Base-by-base conservation (phyloP, 257 asterid species). In the Anisodus tanguticus region DNA sequence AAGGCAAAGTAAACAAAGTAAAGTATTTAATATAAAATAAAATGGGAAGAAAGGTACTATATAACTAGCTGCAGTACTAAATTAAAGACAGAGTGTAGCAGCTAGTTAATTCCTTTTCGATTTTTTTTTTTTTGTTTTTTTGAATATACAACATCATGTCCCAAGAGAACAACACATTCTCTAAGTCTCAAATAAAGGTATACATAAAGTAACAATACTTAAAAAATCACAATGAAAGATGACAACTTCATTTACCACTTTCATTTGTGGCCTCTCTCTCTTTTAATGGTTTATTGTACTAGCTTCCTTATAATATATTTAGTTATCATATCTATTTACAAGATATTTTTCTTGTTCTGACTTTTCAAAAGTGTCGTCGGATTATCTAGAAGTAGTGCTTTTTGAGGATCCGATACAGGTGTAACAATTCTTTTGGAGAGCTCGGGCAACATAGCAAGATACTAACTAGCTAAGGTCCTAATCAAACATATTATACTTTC, bases 401-500 rank as follows among this genome's bases (percentile, higher is more conserved):
- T 41, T 41, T 41, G 4, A 41, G 45, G 5, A 41, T 41, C 4
- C 45, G 5, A 5, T 5, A 41, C 45, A 0, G 45, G 5, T 41
- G 5, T 5, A 5, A 41, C 45, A 41, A 41, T 5, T 3, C 5
- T 41, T 41, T 41, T 41, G 45, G 45, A 41, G 45, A 41, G 45
- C 5, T 41, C 45, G 45, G 45, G 45, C 45, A 41, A 41, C 45
- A 41, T 41, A 41, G 45, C 45, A 41, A 41, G 45, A 22, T 26
- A 64, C 22, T 43, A 70, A 70, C 12, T 4, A 72, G 19, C 59
- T 31, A n/a, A 72, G n/a, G 59, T 72, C 59, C 77, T 72, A 72
- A 31, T 11, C 49, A 72, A 2, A 45, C n/a, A 72, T 13, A 10
- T 10, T 10, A 19, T 74, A 49, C 12, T 74, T 47, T 4, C 47